These are phyloP conservation scores for Sporobolomyces roseus DNA, from an alignment of 768 basidiomycete species.

Conservation along the genomic window DNA sequence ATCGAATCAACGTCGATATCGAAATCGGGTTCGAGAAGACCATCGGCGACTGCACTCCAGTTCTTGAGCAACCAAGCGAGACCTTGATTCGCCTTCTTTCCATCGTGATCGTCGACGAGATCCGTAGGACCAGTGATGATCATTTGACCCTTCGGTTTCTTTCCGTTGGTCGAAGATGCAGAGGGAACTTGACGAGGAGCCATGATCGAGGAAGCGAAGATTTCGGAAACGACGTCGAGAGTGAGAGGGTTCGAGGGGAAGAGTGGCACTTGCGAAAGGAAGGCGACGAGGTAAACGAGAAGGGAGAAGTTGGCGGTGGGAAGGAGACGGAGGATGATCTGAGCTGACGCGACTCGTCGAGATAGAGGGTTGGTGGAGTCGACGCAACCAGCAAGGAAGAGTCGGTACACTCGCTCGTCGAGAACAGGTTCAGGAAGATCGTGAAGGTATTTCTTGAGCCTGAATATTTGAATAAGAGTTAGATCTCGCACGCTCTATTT, in stretches of 20 bases:
- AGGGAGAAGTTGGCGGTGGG: constrained; percentile 52
- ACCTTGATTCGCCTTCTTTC: constrained; percentile 33
- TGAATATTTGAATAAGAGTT: background rate
- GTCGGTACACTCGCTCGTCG: constrained; percentile 51
- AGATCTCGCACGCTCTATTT: background rate
- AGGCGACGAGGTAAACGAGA: constrained; percentile 54
- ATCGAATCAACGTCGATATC: constrained; percentile 28
- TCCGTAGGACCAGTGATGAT: constrained; percentile 37
- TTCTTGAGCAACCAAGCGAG: constrained; percentile 33
- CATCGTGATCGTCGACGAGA: constrained; percentile 14
- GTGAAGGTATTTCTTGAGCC: constrained; percentile 54
- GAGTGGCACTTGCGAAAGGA: constrained; percentile 57
- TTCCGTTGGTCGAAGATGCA: background rate
- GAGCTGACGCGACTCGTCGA: constrained; percentile 52
- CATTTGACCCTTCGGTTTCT: constrained; percentile 14
- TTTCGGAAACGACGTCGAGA: constrained; percentile 52
- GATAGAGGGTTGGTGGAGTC: constrained; percentile 48
- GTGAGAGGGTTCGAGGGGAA: constrained; percentile 57
- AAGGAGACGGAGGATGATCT: constrained; percentile 57
- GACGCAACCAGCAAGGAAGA: constrained; percentile 54
- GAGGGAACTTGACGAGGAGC: constrained; percentile 30
- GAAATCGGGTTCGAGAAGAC: constrained; percentile 39
- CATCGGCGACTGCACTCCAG: constrained; percentile 35
- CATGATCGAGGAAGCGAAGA: constrained; percentile 54
- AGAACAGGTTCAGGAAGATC: constrained; percentile 56